Evolutionary conservation across 2,329 filamentous ascomycete genomes (phyloP).

Genomic region (Penicillium corylophilum): DNA sequence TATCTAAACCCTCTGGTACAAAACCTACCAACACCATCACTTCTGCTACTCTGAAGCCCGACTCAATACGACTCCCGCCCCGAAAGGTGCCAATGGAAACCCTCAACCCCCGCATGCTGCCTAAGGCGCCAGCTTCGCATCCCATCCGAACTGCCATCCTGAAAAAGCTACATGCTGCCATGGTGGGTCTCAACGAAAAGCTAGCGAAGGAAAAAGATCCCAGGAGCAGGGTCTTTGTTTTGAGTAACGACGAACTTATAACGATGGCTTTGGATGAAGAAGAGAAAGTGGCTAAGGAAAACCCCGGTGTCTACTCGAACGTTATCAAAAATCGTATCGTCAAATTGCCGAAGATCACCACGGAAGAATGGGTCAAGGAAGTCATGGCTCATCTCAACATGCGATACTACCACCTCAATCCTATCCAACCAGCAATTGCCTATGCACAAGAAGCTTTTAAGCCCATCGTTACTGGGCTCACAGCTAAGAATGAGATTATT

Average conservation of each 20-base stretch:
- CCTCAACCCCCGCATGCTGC: slow-evolving; percentile 47
- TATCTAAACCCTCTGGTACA: background rate
- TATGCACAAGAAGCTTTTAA: slow-evolving; percentile 44
- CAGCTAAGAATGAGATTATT: slow-evolving; percentile 63
- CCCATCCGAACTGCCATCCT: slow-evolving; percentile 43
- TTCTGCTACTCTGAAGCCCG: background rate
- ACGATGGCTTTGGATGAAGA: slow-evolving; percentile 63
- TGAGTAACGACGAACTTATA: slow-evolving; percentile 46
- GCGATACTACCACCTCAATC: slow-evolving; percentile 36
- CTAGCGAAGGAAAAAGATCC: slow-evolving; percentile 31
- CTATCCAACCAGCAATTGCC: slow-evolving; percentile 28
- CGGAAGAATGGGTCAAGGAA: slow-evolving; percentile 69
- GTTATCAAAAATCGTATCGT: slow-evolving; percentile 79
- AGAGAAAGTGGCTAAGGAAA: slow-evolving; percentile 67
- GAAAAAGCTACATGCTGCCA: slow-evolving; percentile 45
- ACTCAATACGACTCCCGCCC: slow-evolving; percentile 17
- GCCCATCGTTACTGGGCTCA: slow-evolving; percentile 68
- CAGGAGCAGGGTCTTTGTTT: slow-evolving; percentile 34
- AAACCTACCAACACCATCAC: background rate
- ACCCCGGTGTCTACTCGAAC: slow-evolving; percentile 73
- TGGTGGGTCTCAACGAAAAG: slow-evolving; percentile 43
- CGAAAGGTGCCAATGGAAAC: slow-evolving; percentile 41
- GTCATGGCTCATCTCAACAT: slow-evolving; percentile 47
- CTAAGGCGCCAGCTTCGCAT: slow-evolving; percentile 45
- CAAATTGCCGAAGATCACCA: slow-evolving; percentile 70